A percentile compares a stretch with the other conserved stretches of the same genome.
These are phyloP conservation scores for Neurospora discreta DNA, from an alignment of 495 filamentous ascomycete species.

Conservation along the genomic window DNA sequence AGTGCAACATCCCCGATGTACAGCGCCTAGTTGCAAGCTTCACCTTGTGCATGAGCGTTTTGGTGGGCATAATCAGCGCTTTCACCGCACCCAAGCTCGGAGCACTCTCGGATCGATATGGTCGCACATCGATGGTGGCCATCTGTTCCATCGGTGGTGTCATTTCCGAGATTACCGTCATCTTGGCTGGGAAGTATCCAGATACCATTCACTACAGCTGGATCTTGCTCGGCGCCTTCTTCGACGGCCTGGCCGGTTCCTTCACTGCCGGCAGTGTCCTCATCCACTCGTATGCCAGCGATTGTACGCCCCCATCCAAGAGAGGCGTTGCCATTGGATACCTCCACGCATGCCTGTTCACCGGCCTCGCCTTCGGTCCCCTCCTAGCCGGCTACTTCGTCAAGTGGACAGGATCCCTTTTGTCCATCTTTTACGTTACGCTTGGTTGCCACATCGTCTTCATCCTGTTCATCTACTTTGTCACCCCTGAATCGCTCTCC, in stretches of 20 bases:
- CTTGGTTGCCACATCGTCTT: conserved; percentile 61
- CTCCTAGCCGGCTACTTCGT: conserved; percentile 68
- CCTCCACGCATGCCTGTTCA: conserved; percentile 78
- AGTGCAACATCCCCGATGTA: conserved; percentile 63
- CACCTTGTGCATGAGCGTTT: conserved; percentile 57
- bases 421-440: conserved; percentile 70
- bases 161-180: conserved; percentile 58
- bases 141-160: conserved; percentile 57
- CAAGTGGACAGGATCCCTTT: conserved; percentile 50
- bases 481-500: conserved; percentile 75
- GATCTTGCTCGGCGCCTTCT: conserved; percentile 59
- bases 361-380: conserved; percentile 76
- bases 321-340: conserved; percentile 82
- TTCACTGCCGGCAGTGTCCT: conserved; percentile 76
- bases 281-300: conserved; percentile 72
- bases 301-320: conserved; percentile 69
- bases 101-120: conserved; percentile 78
- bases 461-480: conserved; percentile 51
- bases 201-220: conserved; percentile 59
- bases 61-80: conserved; percentile 59
- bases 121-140: conserved; percentile 60
- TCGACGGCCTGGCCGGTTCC: conserved; percentile 78
- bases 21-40: conserved; percentile 68
- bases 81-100: conserved; percentile 74
- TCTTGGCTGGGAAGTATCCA: conserved; percentile 62